A percentile compares a stretch with the other conserved stretches of the same genome.
phyloP scores from a whole-genome alignment of 139 green algal species.

The Axilococcus clingmanii region DNA sequence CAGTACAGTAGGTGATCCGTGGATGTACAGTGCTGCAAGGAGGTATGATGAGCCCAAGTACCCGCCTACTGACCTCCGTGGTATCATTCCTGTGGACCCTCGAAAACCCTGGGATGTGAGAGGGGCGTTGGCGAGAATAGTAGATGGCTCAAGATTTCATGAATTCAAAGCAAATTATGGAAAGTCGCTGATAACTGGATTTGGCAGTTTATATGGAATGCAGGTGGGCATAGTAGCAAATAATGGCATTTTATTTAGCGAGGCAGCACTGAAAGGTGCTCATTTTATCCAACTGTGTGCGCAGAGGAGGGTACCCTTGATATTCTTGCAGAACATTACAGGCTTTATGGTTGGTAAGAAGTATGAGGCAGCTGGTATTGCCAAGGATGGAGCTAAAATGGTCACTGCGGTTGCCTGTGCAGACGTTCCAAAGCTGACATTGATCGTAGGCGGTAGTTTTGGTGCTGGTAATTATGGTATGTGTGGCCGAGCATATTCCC shows the following conservation, averaged over 20 bases:
- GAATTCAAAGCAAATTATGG: conserved; percentile 89
- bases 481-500: conserved; percentile 86
- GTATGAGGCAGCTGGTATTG: conserved; percentile 85
- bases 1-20: neutral
- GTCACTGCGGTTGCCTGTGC: conserved; percentile 82
- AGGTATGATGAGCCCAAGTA: conserved; percentile 63
- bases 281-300: conserved; percentile 71
- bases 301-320: conserved; percentile 73
- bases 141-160: conserved; percentile 78
- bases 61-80: conserved; percentile 44
- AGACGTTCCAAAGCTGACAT: conserved; percentile 78
- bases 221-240: conserved; percentile 87
- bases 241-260: conserved; percentile 83
- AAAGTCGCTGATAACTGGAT: conserved; percentile 81
- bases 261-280: conserved; percentile 77
- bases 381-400: conserved; percentile 95
- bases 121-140: conserved; percentile 56
- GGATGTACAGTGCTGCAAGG: neutral
- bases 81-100: conserved; percentile 49
- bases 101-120: conserved; percentile 61
- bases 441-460: conserved; percentile 79
- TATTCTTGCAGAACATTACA: conserved; percentile 88
- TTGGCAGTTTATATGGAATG: conserved; percentile 61
- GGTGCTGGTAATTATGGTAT: conserved; percentile 97
- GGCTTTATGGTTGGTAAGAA: conserved; percentile 81